Conservation (phyloP, 176 grass and related monocot genomes). For the Melocanna baccifera region DNA sequence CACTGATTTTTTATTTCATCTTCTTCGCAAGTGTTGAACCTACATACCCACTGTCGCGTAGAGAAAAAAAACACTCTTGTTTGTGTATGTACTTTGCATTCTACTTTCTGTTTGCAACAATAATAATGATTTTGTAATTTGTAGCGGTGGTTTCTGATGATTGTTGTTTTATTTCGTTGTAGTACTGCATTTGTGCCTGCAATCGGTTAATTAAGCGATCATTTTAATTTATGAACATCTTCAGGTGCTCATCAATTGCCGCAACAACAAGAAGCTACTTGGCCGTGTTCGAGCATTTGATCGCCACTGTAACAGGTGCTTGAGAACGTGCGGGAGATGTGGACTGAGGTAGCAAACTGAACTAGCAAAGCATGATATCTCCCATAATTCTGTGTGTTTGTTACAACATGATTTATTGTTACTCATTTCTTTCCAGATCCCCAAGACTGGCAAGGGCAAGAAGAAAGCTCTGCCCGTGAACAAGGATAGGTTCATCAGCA, state of each 20-base stretch:
- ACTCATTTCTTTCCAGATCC: slow-evolving; percentile 42
- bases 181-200: not conserved
- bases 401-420: not conserved
- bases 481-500: slow-evolving; percentile 84
- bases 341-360: slow-evolving; percentile 59
- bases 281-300: slow-evolving; percentile 74
- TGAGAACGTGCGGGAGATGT: slow-evolving; percentile 77
- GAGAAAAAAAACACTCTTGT: not conserved
- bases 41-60: not conserved
- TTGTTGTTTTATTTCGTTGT: not conserved
- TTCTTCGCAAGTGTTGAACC: not conserved
- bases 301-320: slow-evolving; percentile 84
- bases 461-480: slow-evolving; percentile 73
- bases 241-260: slow-evolving; percentile 76
- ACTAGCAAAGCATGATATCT: not conserved
- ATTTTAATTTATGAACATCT: not conserved
- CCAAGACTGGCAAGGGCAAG: slow-evolving; percentile 80
- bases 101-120: not conserved
- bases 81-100: not conserved
- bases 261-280: slow-evolving; percentile 76
- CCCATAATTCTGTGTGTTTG: not conserved
- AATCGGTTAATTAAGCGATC: not conserved
- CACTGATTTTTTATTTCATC: not conserved
- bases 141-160: not conserved
- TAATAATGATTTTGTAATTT: not conserved